Percentiles rank a stretch among this genome's conserved stretches.
These are phyloP conservation scores for Biscutella laevigata DNA, from an alignment of 441 rosid genomes.

Conservation along the genomic window DNA sequence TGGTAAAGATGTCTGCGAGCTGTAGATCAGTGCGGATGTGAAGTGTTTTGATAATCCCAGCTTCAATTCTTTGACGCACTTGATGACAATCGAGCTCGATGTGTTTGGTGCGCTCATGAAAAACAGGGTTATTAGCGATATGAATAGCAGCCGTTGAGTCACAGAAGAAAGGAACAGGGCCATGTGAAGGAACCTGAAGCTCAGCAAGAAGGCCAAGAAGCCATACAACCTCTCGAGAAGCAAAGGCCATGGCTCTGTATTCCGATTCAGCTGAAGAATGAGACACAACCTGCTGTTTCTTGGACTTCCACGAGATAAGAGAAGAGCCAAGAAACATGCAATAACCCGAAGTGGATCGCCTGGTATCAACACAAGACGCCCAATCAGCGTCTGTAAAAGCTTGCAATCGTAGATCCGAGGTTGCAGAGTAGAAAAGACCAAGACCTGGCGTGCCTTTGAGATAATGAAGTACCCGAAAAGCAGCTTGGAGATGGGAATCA, in stretches of 20 bases:
- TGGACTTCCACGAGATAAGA: neutral
- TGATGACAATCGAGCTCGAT: no score
- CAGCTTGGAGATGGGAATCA: neutral
- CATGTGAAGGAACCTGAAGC: no score
- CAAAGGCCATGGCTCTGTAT: neutral
- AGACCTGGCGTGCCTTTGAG: neutral
- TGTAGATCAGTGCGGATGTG: no score
- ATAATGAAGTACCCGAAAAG: neutral
- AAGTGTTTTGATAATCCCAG: no score
- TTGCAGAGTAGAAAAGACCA: neutral
- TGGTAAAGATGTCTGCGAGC: no score
- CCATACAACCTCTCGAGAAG: no score
- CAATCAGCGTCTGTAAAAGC: neutral
- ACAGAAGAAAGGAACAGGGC: no score
- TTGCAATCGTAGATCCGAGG: fast-evolving
- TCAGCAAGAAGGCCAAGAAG: no score
- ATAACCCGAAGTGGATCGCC: neutral
- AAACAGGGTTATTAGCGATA: no score
- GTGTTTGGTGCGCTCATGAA: no score
- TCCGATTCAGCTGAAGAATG: neutral
- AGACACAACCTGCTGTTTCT: neutral
- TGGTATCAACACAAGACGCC: neutral
- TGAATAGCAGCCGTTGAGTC: no score
- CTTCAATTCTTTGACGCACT: no score
- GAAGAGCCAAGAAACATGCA: neutral